A percentile compares a stretch with the other conserved stretches of the same genome.
Conservation (phyloP, 805 yeast genomes). For the Schwanniomyces polymorphus region DNA sequence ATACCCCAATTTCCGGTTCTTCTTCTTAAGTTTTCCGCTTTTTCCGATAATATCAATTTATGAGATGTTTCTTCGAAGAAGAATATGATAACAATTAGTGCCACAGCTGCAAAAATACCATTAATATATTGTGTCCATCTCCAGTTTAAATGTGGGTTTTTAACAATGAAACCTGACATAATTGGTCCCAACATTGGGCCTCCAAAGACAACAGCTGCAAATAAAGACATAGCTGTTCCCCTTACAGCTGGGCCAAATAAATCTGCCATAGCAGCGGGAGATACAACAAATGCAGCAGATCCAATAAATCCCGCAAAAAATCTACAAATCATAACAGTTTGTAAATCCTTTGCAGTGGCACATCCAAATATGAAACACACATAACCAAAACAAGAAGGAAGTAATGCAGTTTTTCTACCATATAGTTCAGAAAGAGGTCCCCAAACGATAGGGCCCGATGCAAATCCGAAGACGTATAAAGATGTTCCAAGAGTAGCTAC, state of each 20-base stretch:
- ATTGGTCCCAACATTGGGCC: constrained; percentile 81
- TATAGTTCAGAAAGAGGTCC: constrained; percentile 80
- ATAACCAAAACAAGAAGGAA: constrained; percentile 44
- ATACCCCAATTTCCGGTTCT: constrained; percentile 29
- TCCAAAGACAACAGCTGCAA: constrained; percentile 63
- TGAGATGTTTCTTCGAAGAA: constrained; percentile 32
- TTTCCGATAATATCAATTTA: constrained; percentile 21
- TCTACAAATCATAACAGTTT: constrained; percentile 70
- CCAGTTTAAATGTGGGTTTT: constrained; percentile 40
- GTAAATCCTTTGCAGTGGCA: constrained; percentile 73
- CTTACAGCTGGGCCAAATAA: constrained; percentile 61
- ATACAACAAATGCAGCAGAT: constrained; percentile 75
- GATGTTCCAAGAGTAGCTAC: constrained; percentile 72
- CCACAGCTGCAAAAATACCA: constrained; percentile 29
- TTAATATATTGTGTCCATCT: constrained; percentile 51
- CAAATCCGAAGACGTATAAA: constrained; percentile 81
- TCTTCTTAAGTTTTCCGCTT: constrained; percentile 24
- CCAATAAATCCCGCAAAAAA: constrained; percentile 77
- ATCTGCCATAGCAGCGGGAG: constrained; percentile 83
- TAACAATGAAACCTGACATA: constrained; percentile 28
- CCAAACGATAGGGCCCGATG: constrained; percentile 83
- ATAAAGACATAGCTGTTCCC: constrained; percentile 71
- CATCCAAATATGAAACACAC: constrained; percentile 50
- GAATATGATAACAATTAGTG: constrained; percentile 28
- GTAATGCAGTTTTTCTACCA: constrained; percentile 65